Base-by-base conservation (phyloP, 768 basidiomycete genomes). In the Lactifluus subvellereus region DNA sequence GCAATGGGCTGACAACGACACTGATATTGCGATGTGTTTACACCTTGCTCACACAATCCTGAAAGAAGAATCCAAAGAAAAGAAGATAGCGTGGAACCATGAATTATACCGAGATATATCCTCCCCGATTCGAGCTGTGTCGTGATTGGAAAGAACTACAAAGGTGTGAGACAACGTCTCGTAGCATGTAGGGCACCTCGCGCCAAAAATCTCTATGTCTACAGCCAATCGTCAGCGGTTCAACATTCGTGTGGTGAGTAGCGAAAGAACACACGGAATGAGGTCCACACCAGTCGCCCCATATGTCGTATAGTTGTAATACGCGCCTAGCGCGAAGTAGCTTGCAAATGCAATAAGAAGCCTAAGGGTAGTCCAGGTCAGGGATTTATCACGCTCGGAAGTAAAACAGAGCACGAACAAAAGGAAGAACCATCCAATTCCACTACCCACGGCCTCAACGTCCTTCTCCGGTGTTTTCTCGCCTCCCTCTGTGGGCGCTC, bases 171-270 rank as follows among this genome's bases (percentile, higher is more conserved):
- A 87, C 71, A 27, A 94, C 87, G 68, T 93, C 91, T 48, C 80
- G 80, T 50, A 91, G 72, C 84, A 94, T 88, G 67, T 90, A 91
- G 4, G 91, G 91, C 3, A 93, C 89, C 74, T 94, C 91, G 72
- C 84, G 78, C 91, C 91, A 93, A 74, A 94, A 94, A 71, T 92
- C 89, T 54, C 91, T 88, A 74, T 94, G 91, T 62, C 90, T 93
- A 66, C 14, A 33, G 16, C 38, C 7, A 14, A 64, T 53, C 47
- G 48, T 47, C 57, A 59, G 49, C 42, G 51, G 40, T 53, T 62
- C 33, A 53, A 54, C 22, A 58, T 45, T 69, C 7, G 61, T 56
- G 16, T 32, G 14, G 33, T n/a, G 35, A 20, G 48, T 30, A 56
- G 35, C 30, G 11, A 53, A 37, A n/a, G 56, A 27, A 81, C 90